These are phyloP conservation scores for Trichoderma aggressivum DNA, from an alignment of 2,329 filamentous ascomycete species.

Conservation along the genomic window DNA sequence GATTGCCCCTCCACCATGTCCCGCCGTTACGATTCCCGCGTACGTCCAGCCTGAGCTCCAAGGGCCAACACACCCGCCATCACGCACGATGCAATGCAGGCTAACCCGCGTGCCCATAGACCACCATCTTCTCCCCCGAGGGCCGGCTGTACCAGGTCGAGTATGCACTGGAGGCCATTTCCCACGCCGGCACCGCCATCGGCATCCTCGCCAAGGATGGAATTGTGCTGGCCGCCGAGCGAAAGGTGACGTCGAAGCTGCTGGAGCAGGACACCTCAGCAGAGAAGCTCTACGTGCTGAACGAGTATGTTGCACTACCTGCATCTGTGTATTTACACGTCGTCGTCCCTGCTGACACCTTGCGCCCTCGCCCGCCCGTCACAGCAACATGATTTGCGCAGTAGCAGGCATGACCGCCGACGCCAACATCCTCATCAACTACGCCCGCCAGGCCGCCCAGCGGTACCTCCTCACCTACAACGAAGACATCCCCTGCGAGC, in stretches of 20 bases:
- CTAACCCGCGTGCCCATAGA: conserved; percentile 50
- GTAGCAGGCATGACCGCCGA: conserved; percentile 99
- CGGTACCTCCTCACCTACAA: conserved; percentile 98
- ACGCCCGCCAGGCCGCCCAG: conserved; percentile 94
- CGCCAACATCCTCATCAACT: conserved; percentile 99
- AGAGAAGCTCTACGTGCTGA: conserved; percentile 99
- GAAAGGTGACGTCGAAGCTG: conserved; percentile 98
- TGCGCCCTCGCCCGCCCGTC: neutral
- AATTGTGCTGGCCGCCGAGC: conserved; percentile 94
- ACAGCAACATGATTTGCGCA: conserved; percentile 98
- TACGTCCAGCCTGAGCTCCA: conserved; percentile 46
- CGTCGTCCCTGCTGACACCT: neutral
- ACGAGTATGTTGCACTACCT: conserved; percentile 66
- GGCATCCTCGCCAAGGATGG: conserved; percentile 97
- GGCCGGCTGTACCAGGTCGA: conserved; percentile 98
- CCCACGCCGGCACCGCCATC: conserved; percentile 93
- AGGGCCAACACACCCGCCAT: neutral
- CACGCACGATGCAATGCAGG: neutral
- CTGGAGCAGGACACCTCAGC: conserved; percentile 98
- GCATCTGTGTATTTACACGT: too few relatives aligned
- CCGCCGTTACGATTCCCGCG: conserved; percentile 94
- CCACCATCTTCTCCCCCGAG: conserved; percentile 99
- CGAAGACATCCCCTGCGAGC: conserved; percentile 98
- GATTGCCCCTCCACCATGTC: conserved; percentile 63
- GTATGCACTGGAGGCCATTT: conserved; percentile 98